phyloP scores from a whole-genome alignment of 2,329 filamentous ascomycete species.

The Macroventuria anomochaeta region DNA sequence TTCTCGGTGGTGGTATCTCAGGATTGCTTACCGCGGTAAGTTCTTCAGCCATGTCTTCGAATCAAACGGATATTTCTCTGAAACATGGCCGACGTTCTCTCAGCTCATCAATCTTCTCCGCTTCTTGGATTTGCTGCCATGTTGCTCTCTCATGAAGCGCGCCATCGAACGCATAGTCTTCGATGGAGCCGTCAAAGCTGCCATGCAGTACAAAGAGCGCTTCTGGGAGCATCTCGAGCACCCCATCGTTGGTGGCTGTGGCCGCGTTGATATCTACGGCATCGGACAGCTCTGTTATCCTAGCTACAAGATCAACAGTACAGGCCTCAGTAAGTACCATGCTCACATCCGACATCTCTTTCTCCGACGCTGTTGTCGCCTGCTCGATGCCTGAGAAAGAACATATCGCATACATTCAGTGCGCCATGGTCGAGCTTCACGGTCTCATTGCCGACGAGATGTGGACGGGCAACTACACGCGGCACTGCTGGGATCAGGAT shows the following conservation, averaged over 20 bases:
- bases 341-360: conserved; percentile 61
- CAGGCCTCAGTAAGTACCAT: conserved; percentile 65
- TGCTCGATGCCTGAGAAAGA: conserved; percentile 60
- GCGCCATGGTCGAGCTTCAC: conserved; percentile 69
- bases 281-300: conserved; percentile 69
- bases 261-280: conserved; percentile 63
- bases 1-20: conserved; percentile 68
- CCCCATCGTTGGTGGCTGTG: conserved; percentile 68
- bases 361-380: conserved; percentile 50
- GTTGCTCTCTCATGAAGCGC: conserved; percentile 54
- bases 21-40: conserved; percentile 61
- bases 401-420: conserved; percentile 66
- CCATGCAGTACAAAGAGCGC: conserved; percentile 68
- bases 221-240: conserved; percentile 60
- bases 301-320: conserved; percentile 65
- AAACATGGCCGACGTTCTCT: background rate
- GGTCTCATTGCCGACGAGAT: conserved; percentile 62
- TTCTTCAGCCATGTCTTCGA: conserved; percentile 18
- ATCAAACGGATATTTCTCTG: background rate
- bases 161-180: conserved; percentile 56
- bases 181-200: conserved; percentile 59
- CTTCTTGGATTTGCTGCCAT: conserved; percentile 62
- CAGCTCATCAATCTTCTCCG: conserved; percentile 58
- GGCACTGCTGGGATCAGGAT: conserved; percentile 68
- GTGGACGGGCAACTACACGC: conserved; percentile 67